Evolutionary conservation across 1,284 basidiomycete species (phyloP).

Genomic region (Heliocybe sulcata): DNA sequence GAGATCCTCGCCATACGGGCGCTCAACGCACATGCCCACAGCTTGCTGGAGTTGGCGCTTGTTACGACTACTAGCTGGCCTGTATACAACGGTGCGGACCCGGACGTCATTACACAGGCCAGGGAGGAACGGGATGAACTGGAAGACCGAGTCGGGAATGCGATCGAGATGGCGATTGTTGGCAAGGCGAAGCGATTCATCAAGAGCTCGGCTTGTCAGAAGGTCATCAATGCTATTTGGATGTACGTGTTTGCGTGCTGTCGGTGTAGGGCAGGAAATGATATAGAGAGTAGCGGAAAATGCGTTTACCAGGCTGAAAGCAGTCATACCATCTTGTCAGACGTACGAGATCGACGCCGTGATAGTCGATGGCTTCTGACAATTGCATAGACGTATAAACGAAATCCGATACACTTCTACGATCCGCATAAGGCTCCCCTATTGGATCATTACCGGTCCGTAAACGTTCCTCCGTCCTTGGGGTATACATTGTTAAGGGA

Average conservation of each 20-base stretch:
- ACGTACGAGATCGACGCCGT: conserved; percentile 41
- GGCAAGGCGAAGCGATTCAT: conserved; percentile 82
- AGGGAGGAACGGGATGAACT: conserved; percentile 68
- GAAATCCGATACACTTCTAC: conserved; percentile 87
- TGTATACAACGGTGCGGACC: conserved; percentile 79
- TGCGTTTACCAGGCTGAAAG: conserved; percentile 88
- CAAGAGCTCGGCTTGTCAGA: conserved; percentile 80
- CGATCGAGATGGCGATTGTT: conserved; percentile 87
- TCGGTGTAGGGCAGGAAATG: conserved; percentile 18
- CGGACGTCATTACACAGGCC: conserved; percentile 51
- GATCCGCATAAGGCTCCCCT: conserved; percentile 90
- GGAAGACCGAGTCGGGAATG: conserved; percentile 79
- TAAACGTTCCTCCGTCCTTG: no score
- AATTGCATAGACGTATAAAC: conserved; percentile 79
- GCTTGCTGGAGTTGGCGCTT: conserved; percentile 70
- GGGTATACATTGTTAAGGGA: no score
- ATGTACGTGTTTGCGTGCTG: conserved; percentile 33
- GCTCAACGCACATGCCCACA: conserved; percentile 72
- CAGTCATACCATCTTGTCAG: conserved; percentile 79
- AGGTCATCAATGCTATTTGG: conserved; percentile 80
- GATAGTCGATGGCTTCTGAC: not conserved
- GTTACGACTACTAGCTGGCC: conserved; percentile 85
- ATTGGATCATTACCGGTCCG: conserved; percentile 86
- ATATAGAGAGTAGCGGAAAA: conserved; percentile 45
- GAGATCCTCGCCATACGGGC: conserved; percentile 84